A percentile compares a stretch with the other conserved stretches of the same genome.
phyloP scores from a whole-genome alignment of 768 basidiomycete species.

The Psilocybe azurescens region DNA sequence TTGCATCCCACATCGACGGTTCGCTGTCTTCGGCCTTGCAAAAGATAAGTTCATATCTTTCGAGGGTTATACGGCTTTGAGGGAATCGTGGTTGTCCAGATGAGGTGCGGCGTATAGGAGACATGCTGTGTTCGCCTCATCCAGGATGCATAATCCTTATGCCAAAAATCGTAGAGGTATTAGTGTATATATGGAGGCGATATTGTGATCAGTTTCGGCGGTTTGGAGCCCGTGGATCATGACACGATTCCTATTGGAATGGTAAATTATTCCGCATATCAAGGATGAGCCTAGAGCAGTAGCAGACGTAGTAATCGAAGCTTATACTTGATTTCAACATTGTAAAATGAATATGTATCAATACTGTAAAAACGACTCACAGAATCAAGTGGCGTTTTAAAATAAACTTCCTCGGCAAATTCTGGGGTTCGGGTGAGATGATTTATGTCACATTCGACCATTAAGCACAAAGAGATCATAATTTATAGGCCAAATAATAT shows the following conservation, averaged over 20 bases:
- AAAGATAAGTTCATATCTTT: slow-evolving; percentile 29
- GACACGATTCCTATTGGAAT: slow-evolving; percentile 31
- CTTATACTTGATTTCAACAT: neutral
- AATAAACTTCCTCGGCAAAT: no score
- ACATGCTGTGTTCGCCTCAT: slow-evolving; percentile 27
- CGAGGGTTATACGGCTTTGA: slow-evolving; percentile 29
- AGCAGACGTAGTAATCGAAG: neutral
- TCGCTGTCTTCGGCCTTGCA: no score
- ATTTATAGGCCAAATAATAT: no score
- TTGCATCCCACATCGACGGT: no score
- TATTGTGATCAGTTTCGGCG: slow-evolving; percentile 36
- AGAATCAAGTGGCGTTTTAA: no score
- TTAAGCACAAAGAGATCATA: no score
- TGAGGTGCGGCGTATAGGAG: slow-evolving; percentile 29
- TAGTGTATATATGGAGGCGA: slow-evolving; percentile 36
- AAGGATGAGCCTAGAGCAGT: slow-evolving; percentile 23
- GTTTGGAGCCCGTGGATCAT: slow-evolving; percentile 37
- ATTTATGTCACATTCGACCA: no score
- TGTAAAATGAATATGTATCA: no score
- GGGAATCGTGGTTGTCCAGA: slow-evolving; percentile 23
- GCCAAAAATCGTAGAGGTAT: no score
- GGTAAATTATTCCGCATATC: slow-evolving; percentile 38
- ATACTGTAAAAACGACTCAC: no score
- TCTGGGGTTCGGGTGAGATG: no score
- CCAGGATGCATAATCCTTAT: slow-evolving; percentile 5